phyloP scores from a whole-genome alignment of 2,329 filamentous ascomycete species.

The Sporothrix inflata region DNA sequence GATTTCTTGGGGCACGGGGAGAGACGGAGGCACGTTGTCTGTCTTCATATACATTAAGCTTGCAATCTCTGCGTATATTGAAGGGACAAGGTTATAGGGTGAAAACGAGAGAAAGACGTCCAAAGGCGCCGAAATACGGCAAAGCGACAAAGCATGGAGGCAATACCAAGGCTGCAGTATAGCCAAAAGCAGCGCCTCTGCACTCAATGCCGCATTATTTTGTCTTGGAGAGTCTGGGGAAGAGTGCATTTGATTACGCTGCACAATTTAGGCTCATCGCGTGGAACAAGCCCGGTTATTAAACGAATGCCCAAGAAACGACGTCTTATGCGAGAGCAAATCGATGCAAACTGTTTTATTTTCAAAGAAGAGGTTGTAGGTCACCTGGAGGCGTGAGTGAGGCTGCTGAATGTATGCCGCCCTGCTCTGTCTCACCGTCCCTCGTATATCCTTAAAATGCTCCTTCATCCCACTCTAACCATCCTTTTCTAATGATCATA shows the following conservation, averaged over 20 bases:
- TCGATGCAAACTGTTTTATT: not conserved
- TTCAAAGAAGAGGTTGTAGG: not conserved
- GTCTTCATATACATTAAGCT: slow-evolving; percentile 19
- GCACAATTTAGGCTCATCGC: slow-evolving; percentile 16
- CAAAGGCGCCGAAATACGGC: slow-evolving; percentile 12
- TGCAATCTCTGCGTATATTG: slow-evolving; percentile 16
- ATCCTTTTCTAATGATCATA: not conserved
- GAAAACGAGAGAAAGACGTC: no score
- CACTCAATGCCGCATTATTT: not conserved
- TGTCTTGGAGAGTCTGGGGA: slow-evolving; percentile 7
- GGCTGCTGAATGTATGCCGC: not conserved
- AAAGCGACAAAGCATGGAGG: not conserved
- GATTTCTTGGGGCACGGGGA: not conserved
- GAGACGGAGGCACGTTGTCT: not conserved
- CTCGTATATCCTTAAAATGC: not conserved
- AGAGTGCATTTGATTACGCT: not conserved
- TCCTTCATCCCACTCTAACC: not conserved
- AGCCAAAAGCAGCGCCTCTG: not conserved
- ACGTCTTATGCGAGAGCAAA: not conserved
- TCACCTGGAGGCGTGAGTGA: not conserved
- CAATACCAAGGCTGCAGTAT: not conserved
- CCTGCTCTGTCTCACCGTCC: not conserved
- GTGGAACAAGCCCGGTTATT: slow-evolving; percentile 2
- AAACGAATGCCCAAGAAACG: not conserved
- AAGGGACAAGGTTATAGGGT: not conserved